Evolutionary conservation across 2,329 filamentous ascomycete species (phyloP).

Genomic region (Sporothrix luriei): DNA sequence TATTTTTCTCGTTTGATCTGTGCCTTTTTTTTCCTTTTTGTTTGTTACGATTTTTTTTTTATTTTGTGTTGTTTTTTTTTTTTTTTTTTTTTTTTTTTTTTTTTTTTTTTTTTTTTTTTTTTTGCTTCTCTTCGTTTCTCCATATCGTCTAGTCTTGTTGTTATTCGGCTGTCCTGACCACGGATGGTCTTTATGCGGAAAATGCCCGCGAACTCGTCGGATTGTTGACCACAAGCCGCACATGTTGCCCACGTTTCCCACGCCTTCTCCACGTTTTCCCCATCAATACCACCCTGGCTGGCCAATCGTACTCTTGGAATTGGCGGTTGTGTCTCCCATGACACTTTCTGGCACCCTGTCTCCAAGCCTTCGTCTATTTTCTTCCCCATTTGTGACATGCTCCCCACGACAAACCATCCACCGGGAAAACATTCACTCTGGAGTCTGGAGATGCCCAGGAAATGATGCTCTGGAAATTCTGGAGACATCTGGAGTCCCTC

Average conservation of each 20-base stretch:
- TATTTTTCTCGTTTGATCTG: too few species aligned
- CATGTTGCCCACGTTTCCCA: background rate
- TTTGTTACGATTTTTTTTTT: too few species aligned
- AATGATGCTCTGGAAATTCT: too few species aligned
- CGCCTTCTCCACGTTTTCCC: background rate
- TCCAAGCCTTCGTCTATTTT: background rate
- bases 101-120: too few species aligned
- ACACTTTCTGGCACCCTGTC: background rate
- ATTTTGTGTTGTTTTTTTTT: too few species aligned
- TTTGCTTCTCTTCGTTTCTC: too few species aligned
- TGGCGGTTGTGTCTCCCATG: background rate
- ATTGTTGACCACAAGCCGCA: background rate
- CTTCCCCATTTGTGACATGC: background rate
- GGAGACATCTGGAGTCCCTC: too few species aligned
- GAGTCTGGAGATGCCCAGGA: background rate
- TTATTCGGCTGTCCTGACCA: background rate
- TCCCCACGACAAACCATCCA: background rate
- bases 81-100: too few species aligned
- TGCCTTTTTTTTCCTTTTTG: too few species aligned
- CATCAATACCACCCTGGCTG: slow-evolving; percentile 15
- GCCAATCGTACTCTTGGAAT: slow-evolving; percentile 13
- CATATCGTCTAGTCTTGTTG: background rate
- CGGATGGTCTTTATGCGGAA: background rate
- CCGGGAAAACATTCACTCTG: slow-evolving; percentile 17
- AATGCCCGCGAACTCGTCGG: background rate